Conservation (phyloP, 805 yeast species). For the Pichia cabralensis region DNA sequence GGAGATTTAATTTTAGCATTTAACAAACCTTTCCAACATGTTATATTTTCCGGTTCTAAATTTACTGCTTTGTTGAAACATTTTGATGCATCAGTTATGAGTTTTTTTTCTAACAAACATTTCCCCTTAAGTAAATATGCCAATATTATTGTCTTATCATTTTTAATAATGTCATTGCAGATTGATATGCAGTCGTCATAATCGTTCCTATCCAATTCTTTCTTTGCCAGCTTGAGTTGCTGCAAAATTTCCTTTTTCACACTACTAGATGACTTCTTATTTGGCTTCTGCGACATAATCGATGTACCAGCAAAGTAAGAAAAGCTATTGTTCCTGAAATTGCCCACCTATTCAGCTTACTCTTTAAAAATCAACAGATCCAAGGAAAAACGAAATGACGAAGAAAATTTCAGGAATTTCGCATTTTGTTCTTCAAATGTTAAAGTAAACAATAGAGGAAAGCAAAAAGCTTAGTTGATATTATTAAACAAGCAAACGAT, state of each 20-base stretch:
- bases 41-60: conserved; percentile 38
- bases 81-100: conserved; percentile 29
- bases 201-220: conserved; percentile 5
- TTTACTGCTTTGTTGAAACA: conserved; percentile 41
- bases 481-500: too few species aligned
- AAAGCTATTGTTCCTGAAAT: too few species aligned
- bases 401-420: too few species aligned
- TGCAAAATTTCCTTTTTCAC: too few species aligned
- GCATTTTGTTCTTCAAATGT: too few species aligned
- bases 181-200: conserved; percentile 5
- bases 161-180: conserved; percentile 30
- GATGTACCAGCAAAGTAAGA: too few species aligned
- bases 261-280: too few species aligned
- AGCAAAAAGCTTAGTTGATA: too few species aligned
- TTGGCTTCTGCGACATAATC: conserved; percentile 1
- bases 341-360: too few species aligned
- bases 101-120: conserved; percentile 39
- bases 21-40: conserved; percentile 79
- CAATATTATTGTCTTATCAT: conserved; percentile 48
- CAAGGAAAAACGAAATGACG: too few species aligned
- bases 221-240: conserved; percentile 39
- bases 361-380: too few species aligned
- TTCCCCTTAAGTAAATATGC: conserved; percentile 71
- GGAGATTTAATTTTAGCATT: conserved; percentile 31
- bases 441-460: too few species aligned